Percentiles rank a stretch among this genome's conserved stretches.
Evolutionary conservation across 768 basidiomycete species (phyloP).

Genomic region (Podaxis carcinomalis): DNA sequence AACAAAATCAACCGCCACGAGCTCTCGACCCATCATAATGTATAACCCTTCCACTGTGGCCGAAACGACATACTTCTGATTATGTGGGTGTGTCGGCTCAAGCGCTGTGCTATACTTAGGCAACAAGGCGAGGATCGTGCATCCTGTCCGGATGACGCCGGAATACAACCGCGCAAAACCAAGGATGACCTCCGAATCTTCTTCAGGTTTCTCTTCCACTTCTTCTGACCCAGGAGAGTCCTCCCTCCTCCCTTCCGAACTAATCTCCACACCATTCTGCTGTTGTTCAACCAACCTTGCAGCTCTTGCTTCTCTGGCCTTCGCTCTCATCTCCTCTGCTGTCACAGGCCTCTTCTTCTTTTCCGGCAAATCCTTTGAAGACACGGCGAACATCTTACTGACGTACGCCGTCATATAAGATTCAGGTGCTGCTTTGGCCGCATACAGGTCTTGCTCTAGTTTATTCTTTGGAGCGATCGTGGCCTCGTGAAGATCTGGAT

Average conservation of each 20-base stretch:
- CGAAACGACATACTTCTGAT: constrained; percentile 56
- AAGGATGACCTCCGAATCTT: constrained; percentile 63
- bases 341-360: constrained; percentile 74
- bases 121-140: constrained; percentile 66
- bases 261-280: constrained; percentile 11
- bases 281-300: constrained; percentile 21
- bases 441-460: constrained; percentile 80
- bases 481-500: constrained; percentile 68
- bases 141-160: constrained; percentile 68
- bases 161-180: constrained; percentile 96
- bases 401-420: constrained; percentile 81
- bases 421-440: constrained; percentile 52
- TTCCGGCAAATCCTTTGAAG: constrained; percentile 78
- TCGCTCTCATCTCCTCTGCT: constrained; percentile 77
- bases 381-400: constrained; percentile 97
- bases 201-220: constrained; percentile 20
- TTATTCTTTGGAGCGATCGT: constrained; percentile 65
- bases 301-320: constrained; percentile 51
- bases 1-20: constrained; percentile 79
- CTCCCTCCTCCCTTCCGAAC: constrained; percentile 10
- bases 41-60: constrained; percentile 77
- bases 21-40: constrained; percentile 96
- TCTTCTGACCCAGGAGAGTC: constrained; percentile 12
- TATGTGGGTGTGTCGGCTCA: constrained; percentile 60
- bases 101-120: constrained; percentile 79